phyloP scores from a whole-genome alignment of 257 asterid genomes.

The Thymus quinquecostatus region DNA sequence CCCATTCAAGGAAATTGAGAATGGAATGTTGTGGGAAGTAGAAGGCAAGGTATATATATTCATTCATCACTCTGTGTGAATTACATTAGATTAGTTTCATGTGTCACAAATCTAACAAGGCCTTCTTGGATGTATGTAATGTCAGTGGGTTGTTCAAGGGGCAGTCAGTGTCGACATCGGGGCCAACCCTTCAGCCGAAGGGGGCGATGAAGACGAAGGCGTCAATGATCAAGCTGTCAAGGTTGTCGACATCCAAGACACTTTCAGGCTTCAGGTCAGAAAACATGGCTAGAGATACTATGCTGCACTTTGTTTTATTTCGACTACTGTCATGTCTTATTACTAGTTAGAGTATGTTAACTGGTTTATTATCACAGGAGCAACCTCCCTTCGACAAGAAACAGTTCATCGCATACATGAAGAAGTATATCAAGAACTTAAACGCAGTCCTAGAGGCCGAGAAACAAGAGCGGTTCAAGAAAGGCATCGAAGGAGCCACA shows the following conservation, averaged over 20 bases:
- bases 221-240: slow-evolving; percentile 60
- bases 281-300: not conserved
- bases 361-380: slow-evolving; percentile 35
- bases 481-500: slow-evolving; percentile 59
- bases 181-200: slow-evolving; percentile 79
- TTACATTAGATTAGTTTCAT: not conserved
- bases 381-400: slow-evolving; percentile 69
- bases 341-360: not conserved
- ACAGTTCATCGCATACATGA: slow-evolving; percentile 57
- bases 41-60: slow-evolving; percentile 52
- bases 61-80: not conserved
- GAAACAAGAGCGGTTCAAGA: slow-evolving; percentile 53
- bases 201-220: slow-evolving; percentile 62
- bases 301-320: not conserved
- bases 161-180: slow-evolving; percentile 62
- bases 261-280: slow-evolving; percentile 67
- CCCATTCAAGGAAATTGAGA: slow-evolving; percentile 52
- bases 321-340: not conserved
- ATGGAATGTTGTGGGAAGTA: slow-evolving; percentile 68
- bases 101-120: not conserved
- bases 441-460: slow-evolving; percentile 44
- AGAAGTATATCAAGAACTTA: slow-evolving; percentile 56
- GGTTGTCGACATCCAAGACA: slow-evolving; percentile 69
- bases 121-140: not conserved
- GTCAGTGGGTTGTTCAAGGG: slow-evolving; percentile 68